A percentile compares a stretch with the other conserved stretches of the same genome.
phyloP scores from a whole-genome alignment of 176 grass and related monocot genomes.

The Lolium multiflorum region DNA sequence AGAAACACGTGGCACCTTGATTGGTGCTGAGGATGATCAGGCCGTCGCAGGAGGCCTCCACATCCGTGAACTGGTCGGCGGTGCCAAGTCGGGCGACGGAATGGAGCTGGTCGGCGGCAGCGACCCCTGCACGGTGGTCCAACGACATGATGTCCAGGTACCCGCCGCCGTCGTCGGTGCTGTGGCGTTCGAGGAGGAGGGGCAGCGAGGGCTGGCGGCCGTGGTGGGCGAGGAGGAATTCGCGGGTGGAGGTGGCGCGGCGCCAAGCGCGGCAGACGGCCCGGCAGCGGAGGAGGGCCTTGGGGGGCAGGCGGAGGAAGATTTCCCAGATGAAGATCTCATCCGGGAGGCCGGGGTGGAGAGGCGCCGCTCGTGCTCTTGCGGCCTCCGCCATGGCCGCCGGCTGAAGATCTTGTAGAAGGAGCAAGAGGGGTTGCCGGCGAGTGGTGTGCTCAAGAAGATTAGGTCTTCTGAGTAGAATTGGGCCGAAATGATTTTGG shows the following conservation, averaged over 20 bases:
- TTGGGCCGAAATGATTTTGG: no score
- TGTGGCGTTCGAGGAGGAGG: neutral
- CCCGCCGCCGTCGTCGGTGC: neutral
- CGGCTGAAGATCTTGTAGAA: no score
- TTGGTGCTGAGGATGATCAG: neutral
- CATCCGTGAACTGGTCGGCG: fast-evolving
- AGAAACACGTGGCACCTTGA: neutral
- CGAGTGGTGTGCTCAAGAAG: no score
- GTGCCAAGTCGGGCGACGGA: neutral
- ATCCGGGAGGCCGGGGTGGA: no score
- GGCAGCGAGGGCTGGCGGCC: neutral
- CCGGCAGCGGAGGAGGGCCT: neutral
- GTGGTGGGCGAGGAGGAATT: conserved; percentile 3
- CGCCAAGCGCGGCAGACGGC: no score
- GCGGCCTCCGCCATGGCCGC: no score
- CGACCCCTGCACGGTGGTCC: neutral
- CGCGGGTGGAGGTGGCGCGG: neutral
- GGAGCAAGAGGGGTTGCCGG: no score
- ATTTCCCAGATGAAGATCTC: no score
- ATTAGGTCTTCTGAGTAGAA: no score
- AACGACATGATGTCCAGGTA: neutral
- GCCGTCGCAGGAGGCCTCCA: neutral
- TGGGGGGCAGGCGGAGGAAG: neutral
- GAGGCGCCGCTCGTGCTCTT: no score
- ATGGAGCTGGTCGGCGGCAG: neutral